phyloP scores from a whole-genome alignment of 148 eudicot species.

The Bassia scoparia region DNA sequence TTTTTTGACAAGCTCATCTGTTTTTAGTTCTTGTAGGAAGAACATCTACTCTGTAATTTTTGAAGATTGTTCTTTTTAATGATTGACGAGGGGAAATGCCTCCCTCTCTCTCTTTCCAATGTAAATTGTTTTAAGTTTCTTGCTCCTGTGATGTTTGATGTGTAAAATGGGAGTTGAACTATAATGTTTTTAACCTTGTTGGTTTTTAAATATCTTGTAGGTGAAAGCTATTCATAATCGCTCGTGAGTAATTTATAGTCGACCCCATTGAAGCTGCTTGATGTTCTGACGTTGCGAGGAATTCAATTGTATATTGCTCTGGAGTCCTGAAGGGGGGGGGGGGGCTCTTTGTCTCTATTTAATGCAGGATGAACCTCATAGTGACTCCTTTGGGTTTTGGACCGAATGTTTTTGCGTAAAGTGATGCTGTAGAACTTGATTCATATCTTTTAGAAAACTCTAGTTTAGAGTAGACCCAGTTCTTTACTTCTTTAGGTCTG shows the following conservation, averaged over 20 bases:
- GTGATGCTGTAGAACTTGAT: not conserved
- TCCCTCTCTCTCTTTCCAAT: not conserved
- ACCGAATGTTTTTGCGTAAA: not conserved
- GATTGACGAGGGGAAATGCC: not conserved
- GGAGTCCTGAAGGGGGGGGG: constrained; percentile 9
- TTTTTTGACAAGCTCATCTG: no score
- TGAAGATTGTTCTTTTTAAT: not conserved
- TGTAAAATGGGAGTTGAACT: not conserved
- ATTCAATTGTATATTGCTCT: constrained; percentile 19
- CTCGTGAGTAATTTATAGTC: not conserved
- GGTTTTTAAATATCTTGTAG: constrained; percentile 18
- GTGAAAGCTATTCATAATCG: constrained; percentile 14
- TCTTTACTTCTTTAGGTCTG: not conserved
- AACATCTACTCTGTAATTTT: not conserved
- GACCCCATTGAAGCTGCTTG: constrained; percentile 10
- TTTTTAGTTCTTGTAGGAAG: not conserved
- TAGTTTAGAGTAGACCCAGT: not conserved
- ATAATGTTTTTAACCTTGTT: constrained; percentile 4
- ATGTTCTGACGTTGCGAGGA: not conserved
- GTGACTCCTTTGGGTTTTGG: not conserved
- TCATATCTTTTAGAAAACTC: not conserved
- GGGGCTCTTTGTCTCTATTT: constrained; percentile 11
- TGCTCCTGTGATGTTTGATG: not conserved
- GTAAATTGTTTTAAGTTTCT: not conserved
- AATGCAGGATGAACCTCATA: constrained; percentile 1